phyloP scores from a whole-genome alignment of 768 basidiomycete genomes.

The Mycena floridula region DNA sequence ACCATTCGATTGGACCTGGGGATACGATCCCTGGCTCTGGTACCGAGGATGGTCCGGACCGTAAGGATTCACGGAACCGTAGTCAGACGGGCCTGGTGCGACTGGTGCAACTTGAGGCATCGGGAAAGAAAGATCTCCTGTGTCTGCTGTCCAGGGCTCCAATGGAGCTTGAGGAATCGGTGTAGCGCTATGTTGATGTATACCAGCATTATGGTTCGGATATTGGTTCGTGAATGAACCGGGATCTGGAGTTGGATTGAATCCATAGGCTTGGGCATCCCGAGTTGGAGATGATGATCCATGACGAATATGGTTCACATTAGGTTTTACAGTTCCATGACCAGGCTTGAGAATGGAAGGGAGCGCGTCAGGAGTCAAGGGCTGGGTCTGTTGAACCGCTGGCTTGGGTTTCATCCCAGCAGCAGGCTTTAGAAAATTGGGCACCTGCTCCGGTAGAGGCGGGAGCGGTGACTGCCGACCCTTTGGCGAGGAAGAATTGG shows the following conservation, averaged over 20 bases:
- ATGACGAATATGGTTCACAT: not conserved
- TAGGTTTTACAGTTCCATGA: conserved; percentile 1
- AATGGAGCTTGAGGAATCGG: not conserved
- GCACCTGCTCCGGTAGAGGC: conserved; percentile 26
- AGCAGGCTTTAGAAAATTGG: conserved; percentile 1
- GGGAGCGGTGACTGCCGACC: conserved; percentile 28
- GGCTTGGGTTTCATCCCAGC: conserved; percentile 2
- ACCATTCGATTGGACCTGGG: conserved; percentile 13
- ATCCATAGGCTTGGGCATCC: not conserved
- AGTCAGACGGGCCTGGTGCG: not conserved
- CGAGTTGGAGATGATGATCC: not conserved
- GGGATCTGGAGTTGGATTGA: conserved; percentile 4
- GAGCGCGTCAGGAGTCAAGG: not conserved
- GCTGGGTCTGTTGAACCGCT: conserved; percentile 3
- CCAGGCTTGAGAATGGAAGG: conserved; percentile 7
- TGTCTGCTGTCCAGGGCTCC: not conserved
- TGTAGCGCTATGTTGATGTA: too few species aligned
- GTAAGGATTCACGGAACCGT: not conserved
- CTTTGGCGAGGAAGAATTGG: conserved; percentile 15
- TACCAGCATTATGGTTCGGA: too few species aligned
- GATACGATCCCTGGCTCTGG: conserved; percentile 6
- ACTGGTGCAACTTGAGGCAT: not conserved
- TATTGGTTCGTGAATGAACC: too few species aligned
- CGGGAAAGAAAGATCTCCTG: not conserved
- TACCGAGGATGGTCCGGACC: not conserved